phyloP scores from a whole-genome alignment of 768 basidiomycete genomes.

The Aureoboletus auriporus region DNA sequence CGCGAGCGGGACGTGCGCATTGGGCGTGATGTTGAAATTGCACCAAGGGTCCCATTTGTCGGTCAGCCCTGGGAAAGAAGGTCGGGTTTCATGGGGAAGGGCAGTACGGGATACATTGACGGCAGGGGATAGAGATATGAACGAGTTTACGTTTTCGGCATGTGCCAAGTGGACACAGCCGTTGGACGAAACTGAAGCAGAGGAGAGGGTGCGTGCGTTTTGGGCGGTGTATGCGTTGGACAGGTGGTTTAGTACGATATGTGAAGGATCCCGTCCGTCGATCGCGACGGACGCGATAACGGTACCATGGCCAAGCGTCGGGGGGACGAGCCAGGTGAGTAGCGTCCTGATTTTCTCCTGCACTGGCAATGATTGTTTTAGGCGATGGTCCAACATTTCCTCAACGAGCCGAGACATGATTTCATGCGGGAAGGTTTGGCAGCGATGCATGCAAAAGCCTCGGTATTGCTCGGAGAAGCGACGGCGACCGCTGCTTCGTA shows the following conservation, averaged over 20 bases:
- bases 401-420: slow-evolving; percentile 12
- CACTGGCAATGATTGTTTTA: not conserved
- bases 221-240: slow-evolving; percentile 36
- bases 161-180: slow-evolving; percentile 27
- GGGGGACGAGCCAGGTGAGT: slow-evolving; percentile 12
- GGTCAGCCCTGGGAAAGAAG: not conserved
- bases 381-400: slow-evolving; percentile 11
- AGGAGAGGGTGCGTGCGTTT: slow-evolving; percentile 37
- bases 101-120: not conserved
- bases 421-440: slow-evolving; percentile 5
- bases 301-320: slow-evolving; percentile 38
- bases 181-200: slow-evolving; percentile 30
- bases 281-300: slow-evolving; percentile 31
- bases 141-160: slow-evolving; percentile 7
- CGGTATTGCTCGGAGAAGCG: slow-evolving; percentile 35
- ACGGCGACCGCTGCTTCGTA: slow-evolving; percentile 25
- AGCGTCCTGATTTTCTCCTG: not conserved
- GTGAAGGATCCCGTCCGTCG: slow-evolving; percentile 17
- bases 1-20: slow-evolving; percentile 42
- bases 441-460: slow-evolving; percentile 25
- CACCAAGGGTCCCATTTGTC: slow-evolving; percentile 30
- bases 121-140: not conserved
- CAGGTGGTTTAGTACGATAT: slow-evolving; percentile 28
- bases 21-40: slow-evolving; percentile 45
- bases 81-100: slow-evolving; percentile 2